Conservation (phyloP, 257 asterid genomes). For the Ligustrum vulgare region DNA sequence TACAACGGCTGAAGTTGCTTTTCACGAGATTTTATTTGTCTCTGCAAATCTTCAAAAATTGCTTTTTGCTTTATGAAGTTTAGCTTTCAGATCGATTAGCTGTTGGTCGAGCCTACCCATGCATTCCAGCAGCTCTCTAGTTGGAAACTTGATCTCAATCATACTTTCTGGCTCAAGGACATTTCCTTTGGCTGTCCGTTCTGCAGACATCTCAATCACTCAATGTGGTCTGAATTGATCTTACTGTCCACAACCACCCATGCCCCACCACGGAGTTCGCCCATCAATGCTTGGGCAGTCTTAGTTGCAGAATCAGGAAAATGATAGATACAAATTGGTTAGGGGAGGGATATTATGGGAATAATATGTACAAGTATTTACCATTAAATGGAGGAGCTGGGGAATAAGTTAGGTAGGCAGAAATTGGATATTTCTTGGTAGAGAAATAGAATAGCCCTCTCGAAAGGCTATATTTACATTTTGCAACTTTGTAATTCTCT, state of each 20-base stretch:
- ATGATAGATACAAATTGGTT: no score
- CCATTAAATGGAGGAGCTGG: no score
- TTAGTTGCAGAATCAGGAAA: conserved; percentile 92
- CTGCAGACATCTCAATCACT: conserved; percentile 98
- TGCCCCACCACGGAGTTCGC: conserved; percentile 99
- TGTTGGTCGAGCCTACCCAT: conserved; percentile 88
- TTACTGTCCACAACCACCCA: conserved; percentile 97
- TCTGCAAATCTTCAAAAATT: conserved; percentile 41
- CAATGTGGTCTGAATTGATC: conserved; percentile 82
- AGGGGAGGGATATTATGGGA: no score
- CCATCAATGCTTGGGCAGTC: conserved; percentile 95
- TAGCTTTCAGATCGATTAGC: conserved; percentile 57
- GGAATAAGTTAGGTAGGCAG: no score
- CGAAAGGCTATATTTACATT: no score
- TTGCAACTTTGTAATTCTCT: no score
- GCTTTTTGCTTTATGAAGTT: conserved; percentile 50
- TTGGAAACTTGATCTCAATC: conserved; percentile 84
- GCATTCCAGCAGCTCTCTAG: conserved; percentile 77
- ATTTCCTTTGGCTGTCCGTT: conserved; percentile 82
- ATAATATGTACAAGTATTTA: no score
- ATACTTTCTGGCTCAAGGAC: conserved; percentile 96
- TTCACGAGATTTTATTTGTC: conserved; percentile 68
- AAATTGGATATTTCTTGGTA: no score
- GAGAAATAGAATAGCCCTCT: no score
- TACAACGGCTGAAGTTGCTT: conserved; percentile 84